A percentile compares a stretch with the other conserved stretches of the same genome.
Conservation (phyloP, 768 basidiomycete species). For the Cantharellus anzutake region DNA sequence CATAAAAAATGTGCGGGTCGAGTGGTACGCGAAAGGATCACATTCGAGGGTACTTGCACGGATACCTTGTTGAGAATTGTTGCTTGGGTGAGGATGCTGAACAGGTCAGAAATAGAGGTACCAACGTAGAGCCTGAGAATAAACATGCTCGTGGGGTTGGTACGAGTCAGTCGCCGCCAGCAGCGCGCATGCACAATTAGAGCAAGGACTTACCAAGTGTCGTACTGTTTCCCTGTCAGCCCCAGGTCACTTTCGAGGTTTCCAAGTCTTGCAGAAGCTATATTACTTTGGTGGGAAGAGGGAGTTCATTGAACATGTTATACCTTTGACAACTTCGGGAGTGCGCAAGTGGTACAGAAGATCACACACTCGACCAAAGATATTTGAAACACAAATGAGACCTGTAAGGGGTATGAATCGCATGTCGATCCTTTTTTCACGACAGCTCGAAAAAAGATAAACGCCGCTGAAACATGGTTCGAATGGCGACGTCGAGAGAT, state of each 20-base stretch:
- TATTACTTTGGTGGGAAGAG: background rate
- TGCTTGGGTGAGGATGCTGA: background rate
- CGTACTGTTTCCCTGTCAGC: background rate
- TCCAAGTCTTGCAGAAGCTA: background rate
- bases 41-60: background rate
- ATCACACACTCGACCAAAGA: too few relatives aligned
- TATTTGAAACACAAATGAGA: too few relatives aligned
- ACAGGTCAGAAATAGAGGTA: background rate
- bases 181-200: too few relatives aligned
- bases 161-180: background rate
- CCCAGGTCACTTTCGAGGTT: background rate
- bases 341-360: too few relatives aligned
- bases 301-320: too few relatives aligned
- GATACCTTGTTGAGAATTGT: background rate
- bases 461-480: too few relatives aligned
- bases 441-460: too few relatives aligned
- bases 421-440: too few relatives aligned
- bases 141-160: background rate
- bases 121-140: background rate
- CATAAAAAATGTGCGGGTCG: background rate
- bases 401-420: too few relatives aligned
- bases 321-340: too few relatives aligned
- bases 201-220: background rate
- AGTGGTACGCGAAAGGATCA: background rate
- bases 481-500: too few relatives aligned